A percentile compares a stretch with the other conserved stretches of the same genome.
Conservation (phyloP, 2,329 filamentous ascomycete species). For the Chalaropsis thielavioides region DNA sequence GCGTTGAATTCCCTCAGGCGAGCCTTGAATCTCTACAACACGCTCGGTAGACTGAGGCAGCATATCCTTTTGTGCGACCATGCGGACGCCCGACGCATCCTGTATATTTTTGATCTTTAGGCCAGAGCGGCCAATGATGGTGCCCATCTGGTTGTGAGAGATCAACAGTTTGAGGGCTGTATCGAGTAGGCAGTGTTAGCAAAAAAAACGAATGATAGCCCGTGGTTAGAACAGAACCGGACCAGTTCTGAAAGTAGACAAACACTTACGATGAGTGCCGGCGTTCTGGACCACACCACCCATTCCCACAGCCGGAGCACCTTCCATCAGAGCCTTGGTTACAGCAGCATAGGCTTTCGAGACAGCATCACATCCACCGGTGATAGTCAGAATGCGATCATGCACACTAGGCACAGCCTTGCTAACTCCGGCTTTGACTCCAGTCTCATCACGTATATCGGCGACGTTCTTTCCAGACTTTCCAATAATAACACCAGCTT, state of each 20-base stretch:
- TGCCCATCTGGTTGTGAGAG: constrained; percentile 99
- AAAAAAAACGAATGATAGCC: too few species aligned
- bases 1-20: constrained; percentile 86
- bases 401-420: constrained; percentile 97
- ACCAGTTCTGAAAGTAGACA: background rate
- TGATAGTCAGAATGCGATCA: constrained; percentile 91
- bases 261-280: constrained; percentile 78
- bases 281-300: constrained; percentile 74
- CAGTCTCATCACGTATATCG: constrained; percentile 90
- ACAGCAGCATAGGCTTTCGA: constrained; percentile 89
- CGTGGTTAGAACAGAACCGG: background rate
- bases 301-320: constrained; percentile 91
- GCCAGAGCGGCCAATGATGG: constrained; percentile 91
- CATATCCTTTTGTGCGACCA: constrained; percentile 99
- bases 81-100: constrained; percentile 88
- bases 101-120: constrained; percentile 99
- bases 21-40: constrained; percentile 92
- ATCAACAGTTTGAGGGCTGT: constrained; percentile 93
- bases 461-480: constrained; percentile 98
- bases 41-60: constrained; percentile 96
- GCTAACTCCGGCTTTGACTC: constrained; percentile 94
- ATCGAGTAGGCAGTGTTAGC: background rate
- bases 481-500: constrained; percentile 97
- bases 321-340: constrained; percentile 78
- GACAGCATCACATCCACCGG: constrained; percentile 74